These are phyloP conservation scores for Fibroporia radiculosa DNA, from an alignment of 768 basidiomycete genomes.

Conservation along the genomic window DNA sequence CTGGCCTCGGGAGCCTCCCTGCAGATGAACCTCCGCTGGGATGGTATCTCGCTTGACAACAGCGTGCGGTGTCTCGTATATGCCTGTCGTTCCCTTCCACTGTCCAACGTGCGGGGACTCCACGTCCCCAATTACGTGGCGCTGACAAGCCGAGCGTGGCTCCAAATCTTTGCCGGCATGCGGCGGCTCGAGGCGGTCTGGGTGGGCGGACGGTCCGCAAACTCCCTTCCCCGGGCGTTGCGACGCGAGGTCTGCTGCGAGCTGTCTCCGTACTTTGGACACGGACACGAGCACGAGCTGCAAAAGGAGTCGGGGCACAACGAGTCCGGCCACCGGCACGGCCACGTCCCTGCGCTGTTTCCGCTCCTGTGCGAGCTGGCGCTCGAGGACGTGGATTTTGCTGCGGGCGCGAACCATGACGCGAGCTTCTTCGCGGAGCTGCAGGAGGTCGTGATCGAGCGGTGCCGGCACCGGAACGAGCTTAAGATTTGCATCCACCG, in stretches of 20 bases:
- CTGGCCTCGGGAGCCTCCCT: not conserved
- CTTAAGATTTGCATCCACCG: not conserved
- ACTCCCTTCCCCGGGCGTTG: not conserved
- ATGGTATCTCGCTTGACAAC: not conserved
- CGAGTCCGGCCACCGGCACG: not conserved
- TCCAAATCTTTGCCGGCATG: not conserved
- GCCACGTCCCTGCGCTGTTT: not conserved
- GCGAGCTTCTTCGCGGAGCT: constrained; percentile 1
- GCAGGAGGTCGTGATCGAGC: constrained; percentile 1
- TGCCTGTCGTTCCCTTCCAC: not conserved
- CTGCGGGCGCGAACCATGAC: not conserved
- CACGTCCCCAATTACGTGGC: constrained; percentile 1
- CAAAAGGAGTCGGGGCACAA: not conserved
- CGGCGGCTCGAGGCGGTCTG: not conserved
- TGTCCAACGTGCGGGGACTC: not conserved
- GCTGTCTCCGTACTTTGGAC: not conserved
- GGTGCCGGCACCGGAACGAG: not conserved
- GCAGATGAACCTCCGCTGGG: not conserved
- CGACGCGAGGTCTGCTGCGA: not conserved
- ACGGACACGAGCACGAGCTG: not conserved
- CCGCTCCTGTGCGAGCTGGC: not conserved
- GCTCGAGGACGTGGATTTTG: constrained; percentile 3
- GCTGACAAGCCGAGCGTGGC: not conserved
- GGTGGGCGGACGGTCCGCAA: not conserved
- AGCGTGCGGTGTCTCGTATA: not conserved